A percentile compares a stretch with the other conserved stretches of the same genome.
These are phyloP conservation scores for Apiotrichum siamense DNA, from an alignment of 1,284 basidiomycete species.

Conservation along the genomic window DNA sequence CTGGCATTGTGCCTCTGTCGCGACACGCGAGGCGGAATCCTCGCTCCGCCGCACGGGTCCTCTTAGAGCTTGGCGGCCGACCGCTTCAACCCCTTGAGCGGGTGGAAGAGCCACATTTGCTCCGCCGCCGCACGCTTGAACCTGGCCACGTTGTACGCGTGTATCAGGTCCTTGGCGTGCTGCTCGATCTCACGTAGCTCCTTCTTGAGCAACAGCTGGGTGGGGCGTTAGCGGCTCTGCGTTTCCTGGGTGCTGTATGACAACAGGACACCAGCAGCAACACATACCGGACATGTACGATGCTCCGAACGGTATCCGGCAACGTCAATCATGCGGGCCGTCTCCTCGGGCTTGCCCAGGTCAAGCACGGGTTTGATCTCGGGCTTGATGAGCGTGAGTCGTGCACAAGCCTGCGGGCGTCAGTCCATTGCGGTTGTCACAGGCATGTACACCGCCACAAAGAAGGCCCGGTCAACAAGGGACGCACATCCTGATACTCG, in stretches of 20 bases:
- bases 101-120: not conserved
- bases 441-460: no score
- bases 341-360: not conserved
- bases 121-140: not conserved
- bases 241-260: not conserved
- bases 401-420: not conserved
- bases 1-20: no score
- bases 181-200: not conserved
- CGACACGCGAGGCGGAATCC: no score
- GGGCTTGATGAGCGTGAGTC: constrained; percentile 1
- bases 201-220: not conserved
- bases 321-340: not conserved
- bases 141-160: not conserved
- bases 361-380: not conserved
- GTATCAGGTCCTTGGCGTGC: not conserved
- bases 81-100: not conserved
- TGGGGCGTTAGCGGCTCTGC: not conserved
- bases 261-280: not conserved
- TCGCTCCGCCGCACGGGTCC: no score
- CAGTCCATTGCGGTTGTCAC: no score
- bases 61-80: not conserved
- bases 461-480: no score
- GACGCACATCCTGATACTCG: not conserved
- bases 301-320: not conserved
- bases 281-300: no score